A percentile compares a stretch with the other conserved stretches of the same genome.
Evolutionary conservation across 495 filamentous ascomycete genomes (phyloP).

Genomic region (Penicillium coffeae): DNA sequence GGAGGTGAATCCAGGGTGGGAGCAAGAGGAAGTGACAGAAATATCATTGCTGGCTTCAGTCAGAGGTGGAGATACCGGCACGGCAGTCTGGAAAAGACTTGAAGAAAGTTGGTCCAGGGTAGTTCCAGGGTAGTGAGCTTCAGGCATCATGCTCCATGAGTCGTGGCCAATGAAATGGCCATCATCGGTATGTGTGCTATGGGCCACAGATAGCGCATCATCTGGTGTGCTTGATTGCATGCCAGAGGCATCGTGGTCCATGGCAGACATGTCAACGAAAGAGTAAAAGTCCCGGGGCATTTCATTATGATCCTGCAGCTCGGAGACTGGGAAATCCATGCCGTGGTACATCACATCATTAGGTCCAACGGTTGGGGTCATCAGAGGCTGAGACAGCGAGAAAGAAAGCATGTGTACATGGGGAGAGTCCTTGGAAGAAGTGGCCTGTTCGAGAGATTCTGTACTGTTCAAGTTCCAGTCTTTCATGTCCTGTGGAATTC

Average conservation of each 20-base stretch:
- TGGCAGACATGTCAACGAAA: slow-evolving; percentile 41
- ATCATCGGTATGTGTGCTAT: slow-evolving; percentile 42
- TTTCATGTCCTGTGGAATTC: slow-evolving; percentile 37
- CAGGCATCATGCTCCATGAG: slow-evolving; percentile 40
- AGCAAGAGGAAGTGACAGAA: slow-evolving; percentile 44
- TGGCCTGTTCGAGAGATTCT: slow-evolving; percentile 38
- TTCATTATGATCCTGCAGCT: slow-evolving; percentile 40
- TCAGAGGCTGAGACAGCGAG: slow-evolving; percentile 42
- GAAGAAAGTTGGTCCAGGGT: slow-evolving; percentile 37
- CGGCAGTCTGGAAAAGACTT: slow-evolving; percentile 35
- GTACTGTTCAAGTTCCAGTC: slow-evolving; percentile 39
- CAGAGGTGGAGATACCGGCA: slow-evolving; percentile 44
- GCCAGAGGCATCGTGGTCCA: slow-evolving; percentile 43
- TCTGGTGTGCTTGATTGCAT: slow-evolving; percentile 38
- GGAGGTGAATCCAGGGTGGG: slow-evolving; percentile 39
- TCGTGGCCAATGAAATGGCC: slow-evolving; percentile 36
- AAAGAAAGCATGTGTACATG: slow-evolving; percentile 48
- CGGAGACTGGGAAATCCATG: slow-evolving; percentile 41
- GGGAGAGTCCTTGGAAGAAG: slow-evolving; percentile 39
- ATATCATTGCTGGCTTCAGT: slow-evolving; percentile 46
- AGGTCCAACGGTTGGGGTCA: slow-evolving; percentile 40
- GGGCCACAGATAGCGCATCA: slow-evolving; percentile 40
- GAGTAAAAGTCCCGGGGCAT: slow-evolving; percentile 39
- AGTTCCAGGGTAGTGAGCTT: slow-evolving; percentile 38
- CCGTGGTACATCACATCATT: slow-evolving; percentile 46